Evolutionary conservation across 2,329 filamentous ascomycete species (phyloP), one percentile per base, ranked within the genome.

Genomic region (Diaporthe sp.): DNA sequence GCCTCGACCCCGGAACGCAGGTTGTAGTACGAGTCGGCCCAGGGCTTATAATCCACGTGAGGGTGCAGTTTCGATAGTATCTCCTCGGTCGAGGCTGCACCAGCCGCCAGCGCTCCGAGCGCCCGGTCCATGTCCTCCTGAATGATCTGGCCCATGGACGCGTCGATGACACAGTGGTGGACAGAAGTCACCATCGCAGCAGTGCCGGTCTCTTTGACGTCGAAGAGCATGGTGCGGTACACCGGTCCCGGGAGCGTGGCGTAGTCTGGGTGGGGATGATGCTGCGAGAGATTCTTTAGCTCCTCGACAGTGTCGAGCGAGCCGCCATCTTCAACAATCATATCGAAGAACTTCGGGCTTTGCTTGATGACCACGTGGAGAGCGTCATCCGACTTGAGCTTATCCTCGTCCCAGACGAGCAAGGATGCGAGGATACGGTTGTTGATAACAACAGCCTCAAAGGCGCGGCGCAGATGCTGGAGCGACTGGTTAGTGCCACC

Each of bases 11-110:
- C 74, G 9, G 58, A 73, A 13, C 71, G 70, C 51, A 71, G 73
- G 60, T 74, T 77, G 68, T 74, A 76, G 74, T 76, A 78, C 1
- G 77, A 74, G 70, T 79, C 77, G 6, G 78, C 77, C 78, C 78
- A 79, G 10, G 76, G 55, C 60, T 78, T 76, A 31, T 76, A 79
- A 17, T 79, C 78, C n/a, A 76, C 57, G 61, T 79, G 77, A 9
- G 72, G 60, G 2, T 65, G 73, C 15, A 78, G 72, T 31, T 55
- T 74, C 9, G 72, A 28, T 10, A 76, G 15, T 1, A 75, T 62
- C 1, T 58, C 60, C 55, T 71, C 65, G 1, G 67, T 58, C 58
- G 72, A 57, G 19, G 28, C 42, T 25, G 57, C 49, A 15, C 72
- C 72, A 44, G n/a, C 15, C 25, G 60, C 49, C 17, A 71, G 1